phyloP scores from a whole-genome alignment of 495 filamentous ascomycete genomes.

The Neurospora pannonica region DNA sequence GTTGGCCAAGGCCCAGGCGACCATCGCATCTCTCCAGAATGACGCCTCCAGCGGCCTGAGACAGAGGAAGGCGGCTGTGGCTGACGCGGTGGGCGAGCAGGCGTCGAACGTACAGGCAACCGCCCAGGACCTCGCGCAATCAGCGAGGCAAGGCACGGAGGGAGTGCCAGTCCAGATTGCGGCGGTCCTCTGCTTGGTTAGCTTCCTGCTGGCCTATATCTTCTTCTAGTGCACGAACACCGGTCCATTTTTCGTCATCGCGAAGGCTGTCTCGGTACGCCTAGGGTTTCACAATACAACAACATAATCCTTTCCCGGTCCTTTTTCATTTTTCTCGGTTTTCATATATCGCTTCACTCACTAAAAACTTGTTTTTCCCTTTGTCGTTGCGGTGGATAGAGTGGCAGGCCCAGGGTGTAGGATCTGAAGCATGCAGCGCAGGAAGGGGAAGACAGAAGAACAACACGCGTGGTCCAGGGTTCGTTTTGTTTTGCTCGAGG shows the following conservation, averaged over 20 bases:
- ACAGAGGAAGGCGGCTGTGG: conserved; percentile 53
- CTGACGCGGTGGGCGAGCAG: conserved; percentile 30
- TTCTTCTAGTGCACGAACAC: conserved; percentile 56
- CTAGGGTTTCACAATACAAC: not conserved
- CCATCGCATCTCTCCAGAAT: conserved; percentile 60
- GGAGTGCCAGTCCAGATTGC: conserved; percentile 84
- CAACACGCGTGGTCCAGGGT: not conserved
- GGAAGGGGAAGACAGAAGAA: not conserved
- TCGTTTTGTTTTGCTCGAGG: not conserved
- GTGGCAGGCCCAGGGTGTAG: not conserved
- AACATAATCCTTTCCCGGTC: not conserved
- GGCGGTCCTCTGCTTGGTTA: conserved; percentile 72
- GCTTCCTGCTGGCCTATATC: conserved; percentile 89
- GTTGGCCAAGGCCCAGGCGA: conserved; percentile 65
- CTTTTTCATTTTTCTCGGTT: conserved; percentile 3
- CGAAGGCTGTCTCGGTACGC: not conserved
- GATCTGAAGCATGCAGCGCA: not conserved
- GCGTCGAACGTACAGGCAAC: conserved; percentile 34
- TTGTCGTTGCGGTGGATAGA: not conserved
- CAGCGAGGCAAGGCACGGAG: conserved; percentile 48
- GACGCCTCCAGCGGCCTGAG: conserved; percentile 54
- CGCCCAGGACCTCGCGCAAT: conserved; percentile 37
- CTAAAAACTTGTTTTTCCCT: conserved; percentile 1
- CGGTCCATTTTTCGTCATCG: not conserved
- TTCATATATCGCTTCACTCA: not conserved